These are phyloP conservation scores for Cichorium intybus DNA, from an alignment of 140 eudicot genomes.

Conservation along the genomic window DNA sequence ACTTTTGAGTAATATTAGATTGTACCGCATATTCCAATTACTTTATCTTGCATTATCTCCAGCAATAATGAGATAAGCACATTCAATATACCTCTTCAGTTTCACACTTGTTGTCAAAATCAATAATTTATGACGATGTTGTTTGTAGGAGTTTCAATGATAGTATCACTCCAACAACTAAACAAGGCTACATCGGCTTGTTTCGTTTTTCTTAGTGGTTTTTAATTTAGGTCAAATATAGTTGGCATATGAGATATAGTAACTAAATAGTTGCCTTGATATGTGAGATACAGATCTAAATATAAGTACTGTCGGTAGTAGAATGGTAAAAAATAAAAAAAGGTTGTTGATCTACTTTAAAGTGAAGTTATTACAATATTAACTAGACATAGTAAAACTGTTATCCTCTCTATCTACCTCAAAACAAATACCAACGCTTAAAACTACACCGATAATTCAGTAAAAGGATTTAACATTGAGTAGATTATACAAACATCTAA, in stretches of 20 bases:
- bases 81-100: background rate
- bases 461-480: no score
- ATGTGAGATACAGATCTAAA: background rate
- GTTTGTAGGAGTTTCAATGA: no score
- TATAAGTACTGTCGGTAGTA: background rate
- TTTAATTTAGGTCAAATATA: background rate
- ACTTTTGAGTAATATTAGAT: background rate
- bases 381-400: no score
- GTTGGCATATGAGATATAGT: background rate
- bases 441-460: no score
- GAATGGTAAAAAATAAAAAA: background rate
- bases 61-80: background rate
- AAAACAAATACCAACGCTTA: no score
- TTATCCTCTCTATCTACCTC: no score
- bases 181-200: no score
- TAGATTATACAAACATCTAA: no score
- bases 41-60: background rate
- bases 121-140: no score
- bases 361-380: no score
- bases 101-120: no score
- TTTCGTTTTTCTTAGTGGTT: background rate
- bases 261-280: background rate
- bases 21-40: background rate
- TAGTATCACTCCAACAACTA: no score
- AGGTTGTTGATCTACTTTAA: background rate